phyloP scores from a whole-genome alignment of 352 stramenopile species.

The Phytopythium litorale region DNA sequence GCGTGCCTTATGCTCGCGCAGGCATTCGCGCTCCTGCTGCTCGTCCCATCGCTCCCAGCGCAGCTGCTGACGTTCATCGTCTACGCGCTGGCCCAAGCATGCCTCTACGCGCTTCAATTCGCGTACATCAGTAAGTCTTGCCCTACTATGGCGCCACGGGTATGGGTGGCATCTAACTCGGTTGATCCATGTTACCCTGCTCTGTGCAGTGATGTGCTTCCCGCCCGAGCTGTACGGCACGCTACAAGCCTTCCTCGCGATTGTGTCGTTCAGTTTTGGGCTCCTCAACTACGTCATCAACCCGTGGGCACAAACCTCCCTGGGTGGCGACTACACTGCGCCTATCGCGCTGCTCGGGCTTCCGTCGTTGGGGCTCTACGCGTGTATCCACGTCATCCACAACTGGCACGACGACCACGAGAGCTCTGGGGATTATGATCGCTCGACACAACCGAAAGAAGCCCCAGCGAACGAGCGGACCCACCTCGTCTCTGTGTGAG shows the following conservation, averaged over 20 bases:
- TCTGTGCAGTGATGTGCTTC: conserved; percentile 71
- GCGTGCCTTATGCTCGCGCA: conserved; percentile 61
- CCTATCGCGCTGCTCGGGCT: conserved; percentile 48
- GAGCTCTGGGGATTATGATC: conserved; percentile 27
- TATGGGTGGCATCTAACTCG: conserved; percentile 1
- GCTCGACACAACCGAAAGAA: not conserved
- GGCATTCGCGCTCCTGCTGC: conserved; percentile 54
- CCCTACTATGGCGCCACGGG: not conserved
- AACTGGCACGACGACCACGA: conserved; percentile 56
- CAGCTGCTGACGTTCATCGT: conserved; percentile 70
- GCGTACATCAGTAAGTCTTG: conserved; percentile 74
- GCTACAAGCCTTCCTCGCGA: conserved; percentile 72
- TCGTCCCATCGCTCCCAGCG: conserved; percentile 52
- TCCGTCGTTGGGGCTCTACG: conserved; percentile 56
- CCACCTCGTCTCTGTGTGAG: not conserved
- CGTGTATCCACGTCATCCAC: conserved; percentile 58
- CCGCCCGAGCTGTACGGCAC: conserved; percentile 71
- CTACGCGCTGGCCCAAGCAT: conserved; percentile 72
- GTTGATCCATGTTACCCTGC: not conserved
- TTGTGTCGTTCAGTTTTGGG: conserved; percentile 60
- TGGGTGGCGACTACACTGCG: conserved; percentile 62
- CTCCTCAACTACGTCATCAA: conserved; percentile 76
- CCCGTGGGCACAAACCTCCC: conserved; percentile 64
- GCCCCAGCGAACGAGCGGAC: conserved; percentile 5
- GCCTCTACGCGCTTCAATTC: conserved; percentile 79